Base-by-base conservation (phyloP, 2,329 filamentous ascomycete genomes). In the Talaromyces islandicus region DNA sequence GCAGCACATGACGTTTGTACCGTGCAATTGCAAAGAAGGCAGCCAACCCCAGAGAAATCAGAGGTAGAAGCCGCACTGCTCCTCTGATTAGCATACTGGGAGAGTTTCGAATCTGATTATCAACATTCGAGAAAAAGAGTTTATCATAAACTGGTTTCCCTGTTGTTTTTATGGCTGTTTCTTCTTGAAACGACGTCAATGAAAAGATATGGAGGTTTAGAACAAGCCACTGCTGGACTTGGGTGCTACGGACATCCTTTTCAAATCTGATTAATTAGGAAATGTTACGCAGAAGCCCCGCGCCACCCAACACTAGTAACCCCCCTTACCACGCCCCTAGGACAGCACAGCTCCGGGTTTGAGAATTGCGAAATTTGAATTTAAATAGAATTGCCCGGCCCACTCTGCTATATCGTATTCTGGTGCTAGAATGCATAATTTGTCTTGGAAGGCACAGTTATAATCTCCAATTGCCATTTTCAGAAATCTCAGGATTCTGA, bases 11-110 rank as follows among this genome's bases (percentile, higher is more conserved):
- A 14, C 38, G 24, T 21, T 48, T 56, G 32, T 24, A 48, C 17
- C 27, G 21, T 6, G 24, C 14, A 56, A 32, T 10, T n/a, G 54
- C 19, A 19, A 56, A 48, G 25, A 56, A 56, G 25, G 48, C 7
- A 12, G 48, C 12, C 2, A 29, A n/a, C 2, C 1, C 21, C 21
- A 56, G n/a, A 27, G 38, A 24, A 29, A 48, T 56, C 17, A 27
- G 54, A 48, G 38, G 25, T 14, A 56, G 25, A 21, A 56, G 35
- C 21, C 38, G 35, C 4, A 14, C 41, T 19, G 25, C 25, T 48
- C 54, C 54, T 48, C 54, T 56, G 25, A 56, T 21, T 56, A 56
- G 29, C 54, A 56, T 63, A 62, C 12, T 73, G 69, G 21, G 73
- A 67, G 56, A 73, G 3, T 38, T n/a, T 38, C 7, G 32, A 38